Evolutionary conservation across 2,329 filamentous ascomycete genomes (phyloP), one percentile per base, ranked within the genome.

Genomic region (Diaporthe citriasiana): DNA sequence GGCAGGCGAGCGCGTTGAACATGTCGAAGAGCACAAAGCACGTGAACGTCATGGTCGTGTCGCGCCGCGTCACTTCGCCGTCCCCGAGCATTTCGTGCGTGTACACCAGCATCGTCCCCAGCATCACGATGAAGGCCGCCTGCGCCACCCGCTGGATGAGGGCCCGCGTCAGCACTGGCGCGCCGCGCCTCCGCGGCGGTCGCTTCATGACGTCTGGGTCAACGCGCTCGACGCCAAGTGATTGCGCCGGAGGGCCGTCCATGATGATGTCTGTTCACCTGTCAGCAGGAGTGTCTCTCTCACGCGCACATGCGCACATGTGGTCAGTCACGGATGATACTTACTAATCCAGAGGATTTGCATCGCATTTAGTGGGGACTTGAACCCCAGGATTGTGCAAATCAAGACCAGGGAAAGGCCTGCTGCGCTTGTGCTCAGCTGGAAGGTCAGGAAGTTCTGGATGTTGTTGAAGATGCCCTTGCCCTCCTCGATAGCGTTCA

Each of bases 381-480:
- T 95, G 85, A 97, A 97, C 51, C 97, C 97, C 76, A 98, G 89
- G 78, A 94, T 93, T 40, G 95, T 98, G 87, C 95, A 98, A 79
- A 99, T 84, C 78, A 99, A 91, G 25, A 99, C 97, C 71, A 99
- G 88, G 73, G 94, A 95, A 77, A 99, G 87, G 75, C 97, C 95
- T 71, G 97, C 97, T 27, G 97, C 97, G 82, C 95, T 98, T 63
- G 97, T 99, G 83, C 95, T 98, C 73, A 99, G 90, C 85, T 99
- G 97, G 84, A 99, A 99, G 0, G 97, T 98, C 76, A 99, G 89
- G 85, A 99, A 99, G 83, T 99, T 99, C 82, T 99, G 97, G 78
- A 99, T 98, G 83, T 99, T 99, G 89, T 97, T 98, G 85, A 99
- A 99, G 78, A 99, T 99, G 72, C 95, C 97, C 84, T 99, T 99